phyloP scores from a whole-genome alignment of 495 filamentous ascomycete species.

The Aspergillus sclerotiicarbonarius region DNA sequence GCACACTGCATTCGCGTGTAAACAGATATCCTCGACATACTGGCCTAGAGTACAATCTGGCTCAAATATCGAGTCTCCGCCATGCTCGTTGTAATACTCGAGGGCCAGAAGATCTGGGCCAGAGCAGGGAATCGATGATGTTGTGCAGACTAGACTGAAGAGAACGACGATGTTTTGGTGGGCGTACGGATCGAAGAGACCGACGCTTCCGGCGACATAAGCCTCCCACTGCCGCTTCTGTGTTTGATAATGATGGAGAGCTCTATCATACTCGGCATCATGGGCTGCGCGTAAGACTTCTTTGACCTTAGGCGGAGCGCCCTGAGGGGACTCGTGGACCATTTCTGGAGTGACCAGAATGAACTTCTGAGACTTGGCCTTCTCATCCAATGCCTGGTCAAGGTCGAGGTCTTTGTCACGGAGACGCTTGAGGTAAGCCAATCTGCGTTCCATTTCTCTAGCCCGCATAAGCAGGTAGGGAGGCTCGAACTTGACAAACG shows the following conservation, averaged over 20 bases:
- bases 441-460: constrained; percentile 80
- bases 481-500: constrained; percentile 91
- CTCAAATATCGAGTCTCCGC: constrained; percentile 61
- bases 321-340: constrained; percentile 76
- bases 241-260: constrained; percentile 87
- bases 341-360: constrained; percentile 90
- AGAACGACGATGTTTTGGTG: constrained; percentile 97
- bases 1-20: constrained; percentile 70
- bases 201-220: constrained; percentile 69
- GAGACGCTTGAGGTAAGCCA: constrained; percentile 75
- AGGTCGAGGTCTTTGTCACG: constrained; percentile 69
- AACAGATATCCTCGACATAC: constrained; percentile 89
- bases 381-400: constrained; percentile 55
- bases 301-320: constrained; percentile 77
- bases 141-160: constrained; percentile 87
- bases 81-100: constrained; percentile 90
- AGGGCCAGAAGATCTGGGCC: constrained; percentile 84
- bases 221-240: constrained; percentile 95
- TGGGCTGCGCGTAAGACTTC: constrained; percentile 93
- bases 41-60: constrained; percentile 91
- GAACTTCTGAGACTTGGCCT: constrained; percentile 66
- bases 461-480: constrained; percentile 91
- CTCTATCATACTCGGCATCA: constrained; percentile 94
- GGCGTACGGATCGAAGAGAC: constrained; percentile 87
- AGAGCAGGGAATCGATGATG: constrained; percentile 84